Evolutionary conservation across 345 rosid genomes (phyloP).

Genomic region (Nasturtium officinale): DNA sequence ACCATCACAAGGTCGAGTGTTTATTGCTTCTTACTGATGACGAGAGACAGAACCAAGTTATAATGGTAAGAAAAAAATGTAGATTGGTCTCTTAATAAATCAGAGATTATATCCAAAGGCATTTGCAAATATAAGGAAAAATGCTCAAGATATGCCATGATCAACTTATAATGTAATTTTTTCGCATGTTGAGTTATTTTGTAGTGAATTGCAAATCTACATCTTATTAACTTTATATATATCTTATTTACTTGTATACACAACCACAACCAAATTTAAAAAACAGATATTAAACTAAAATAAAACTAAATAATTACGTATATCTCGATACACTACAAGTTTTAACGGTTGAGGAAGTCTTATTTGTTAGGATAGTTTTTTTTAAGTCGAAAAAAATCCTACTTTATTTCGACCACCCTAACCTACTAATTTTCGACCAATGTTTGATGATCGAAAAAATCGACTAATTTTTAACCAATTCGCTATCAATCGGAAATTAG

Average conservation of each 20-base stretch:
- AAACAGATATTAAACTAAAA: background rate
- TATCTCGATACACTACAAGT: too few relatives aligned
- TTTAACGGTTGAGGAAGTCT: too few relatives aligned
- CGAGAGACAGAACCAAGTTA: slow-evolving; percentile 39
- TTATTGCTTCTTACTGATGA: slow-evolving; percentile 50
- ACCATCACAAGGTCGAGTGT: slow-evolving; percentile 60
- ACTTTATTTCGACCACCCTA: too few relatives aligned
- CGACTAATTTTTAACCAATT: too few relatives aligned
- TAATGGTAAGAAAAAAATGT: slow-evolving; percentile 20
- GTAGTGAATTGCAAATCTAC: background rate
- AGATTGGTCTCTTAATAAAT: slow-evolving; percentile 31
- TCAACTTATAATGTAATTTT: background rate
- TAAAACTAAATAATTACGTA: background rate
- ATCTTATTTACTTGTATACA: too few relatives aligned
- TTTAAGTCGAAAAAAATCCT: too few relatives aligned
- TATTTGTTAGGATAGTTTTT: too few relatives aligned
- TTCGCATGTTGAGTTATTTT: background rate
- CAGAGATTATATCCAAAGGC: background rate
- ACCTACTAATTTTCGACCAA: too few relatives aligned
- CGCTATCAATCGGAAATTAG: too few relatives aligned
- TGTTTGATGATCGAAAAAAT: too few relatives aligned
- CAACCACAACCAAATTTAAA: too few relatives aligned
- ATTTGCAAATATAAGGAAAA: background rate
- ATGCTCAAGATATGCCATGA: slow-evolving; percentile 6
- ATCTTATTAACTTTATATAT: background rate